Base-by-base conservation (phyloP, 176 grass and related monocot species). In the Bromus sterilis region DNA sequence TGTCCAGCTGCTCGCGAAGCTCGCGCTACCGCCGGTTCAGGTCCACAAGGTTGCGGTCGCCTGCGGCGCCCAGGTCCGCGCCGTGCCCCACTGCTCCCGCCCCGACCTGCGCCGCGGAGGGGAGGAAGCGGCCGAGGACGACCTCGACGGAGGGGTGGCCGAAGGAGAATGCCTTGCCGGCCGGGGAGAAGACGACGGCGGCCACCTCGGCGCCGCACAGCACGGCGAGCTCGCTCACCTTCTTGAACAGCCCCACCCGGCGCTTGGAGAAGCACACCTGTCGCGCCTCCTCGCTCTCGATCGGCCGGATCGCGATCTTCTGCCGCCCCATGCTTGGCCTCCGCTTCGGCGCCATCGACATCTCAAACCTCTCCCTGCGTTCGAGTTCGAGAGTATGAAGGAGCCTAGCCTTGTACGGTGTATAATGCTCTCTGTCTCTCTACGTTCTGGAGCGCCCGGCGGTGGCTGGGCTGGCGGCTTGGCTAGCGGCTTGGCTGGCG, bases 201-300 rank as follows among this genome's bases (percentile, higher is more conserved):
- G 89, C 86, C 1, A 91, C 80, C 3, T 91, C 65, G 12, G 81
- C 89, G 75, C 89, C 86, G 39, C 89, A 91, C 25, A 91, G 78
- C 30, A 80, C 81, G 30, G 89, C 72, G 3, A 91, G 76, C 53
- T 91, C 85, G 46, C 80, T 84, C 1, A 86, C 89, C 71, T 91
- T 91, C 59, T 83, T 91, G 89, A 91, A 91, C 4, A 87, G 81
- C 24, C 89, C 81, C 3, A 91, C 71, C n/a, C n/a, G n/a, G n/a
- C n/a, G n/a, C n/a, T n/a, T n/a, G n/a, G n/a, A n/a, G n/a, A n/a
- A n/a, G n/a, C 85, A 87, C 66, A 91, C 89, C 60, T 91, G 85
- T 11, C 89, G 85, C 25, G 85, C 85, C 63, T 88, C 85, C 51
- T 85, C 81, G 34, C 71, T 85, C 77, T 91, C 81, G 15, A 91